phyloP scores from a whole-genome alignment of 2,329 filamentous ascomycete species.

The Botrytis pseudocinerea region DNA sequence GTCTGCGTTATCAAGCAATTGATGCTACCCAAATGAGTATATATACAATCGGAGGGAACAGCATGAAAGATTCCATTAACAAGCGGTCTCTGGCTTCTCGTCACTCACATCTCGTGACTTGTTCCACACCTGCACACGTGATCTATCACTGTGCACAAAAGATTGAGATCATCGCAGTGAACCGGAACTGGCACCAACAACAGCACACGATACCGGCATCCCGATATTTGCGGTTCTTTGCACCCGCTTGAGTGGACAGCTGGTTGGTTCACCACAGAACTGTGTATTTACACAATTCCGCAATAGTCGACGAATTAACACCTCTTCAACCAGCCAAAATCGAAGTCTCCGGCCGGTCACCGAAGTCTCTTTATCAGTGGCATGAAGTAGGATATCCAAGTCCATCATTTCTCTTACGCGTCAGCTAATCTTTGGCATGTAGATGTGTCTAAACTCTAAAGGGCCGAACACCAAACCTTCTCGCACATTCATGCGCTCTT shows the following conservation, averaged over 20 bases:
- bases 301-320: background rate
- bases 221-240: background rate
- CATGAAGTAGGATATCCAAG: background rate
- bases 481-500: background rate
- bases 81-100: background rate
- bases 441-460: background rate
- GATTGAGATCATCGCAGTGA: background rate
- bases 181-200: background rate
- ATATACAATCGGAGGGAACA: background rate
- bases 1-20: background rate
- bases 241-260: background rate
- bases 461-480: background rate
- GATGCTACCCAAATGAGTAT: background rate
- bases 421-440: background rate
- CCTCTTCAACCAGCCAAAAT: background rate
- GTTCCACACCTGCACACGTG: background rate
- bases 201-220: background rate
- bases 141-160: background rate
- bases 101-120: background rate
- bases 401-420: background rate
- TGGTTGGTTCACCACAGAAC: background rate
- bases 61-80: background rate
- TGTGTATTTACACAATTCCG: background rate
- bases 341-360: background rate
- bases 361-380: background rate